phyloP scores from a whole-genome alignment of 2,329 filamentous ascomycete species.

The Myotisia sp. region DNA sequence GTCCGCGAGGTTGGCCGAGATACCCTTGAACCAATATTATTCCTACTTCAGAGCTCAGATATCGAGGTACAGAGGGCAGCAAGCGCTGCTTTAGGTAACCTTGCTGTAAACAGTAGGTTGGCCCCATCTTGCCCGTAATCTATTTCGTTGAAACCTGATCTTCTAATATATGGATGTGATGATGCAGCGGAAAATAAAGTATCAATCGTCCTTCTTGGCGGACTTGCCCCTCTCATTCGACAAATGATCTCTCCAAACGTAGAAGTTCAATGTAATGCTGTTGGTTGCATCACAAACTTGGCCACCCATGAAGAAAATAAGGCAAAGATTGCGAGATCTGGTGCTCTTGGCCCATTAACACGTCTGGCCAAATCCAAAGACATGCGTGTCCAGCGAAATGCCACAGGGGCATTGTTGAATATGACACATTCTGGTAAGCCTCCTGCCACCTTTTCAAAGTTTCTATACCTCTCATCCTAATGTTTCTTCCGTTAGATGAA shows the following conservation, averaged over 20 bases:
- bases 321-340: slow-evolving; percentile 91
- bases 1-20: slow-evolving; percentile 89
- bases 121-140: slow-evolving; percentile 5
- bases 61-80: slow-evolving; percentile 95
- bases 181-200: slow-evolving; percentile 98
- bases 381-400: slow-evolving; percentile 96
- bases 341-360: slow-evolving; percentile 79
- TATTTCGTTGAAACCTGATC: not conserved
- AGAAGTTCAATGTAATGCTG: slow-evolving; percentile 97
- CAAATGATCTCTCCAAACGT: slow-evolving; percentile 98
- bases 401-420: slow-evolving; percentile 87
- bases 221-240: slow-evolving; percentile 77
- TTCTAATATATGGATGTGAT: slow-evolving; percentile 27
- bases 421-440: slow-evolving; percentile 90
- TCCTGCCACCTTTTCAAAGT: not conserved
- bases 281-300: slow-evolving; percentile 95
- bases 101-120: slow-evolving; percentile 83
- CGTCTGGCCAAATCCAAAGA: slow-evolving; percentile 91
- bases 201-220: slow-evolving; percentile 81
- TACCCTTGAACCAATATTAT: slow-evolving; percentile 89
- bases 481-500: slow-evolving; percentile 51
- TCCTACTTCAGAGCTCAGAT: slow-evolving; percentile 84
- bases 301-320: slow-evolving; percentile 99
- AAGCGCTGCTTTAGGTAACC: slow-evolving; percentile 86
- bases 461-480: slow-evolving; percentile 4